phyloP scores from a whole-genome alignment of 2,329 filamentous ascomycete species.

The Ophiocordyceps sinensis region DNA sequence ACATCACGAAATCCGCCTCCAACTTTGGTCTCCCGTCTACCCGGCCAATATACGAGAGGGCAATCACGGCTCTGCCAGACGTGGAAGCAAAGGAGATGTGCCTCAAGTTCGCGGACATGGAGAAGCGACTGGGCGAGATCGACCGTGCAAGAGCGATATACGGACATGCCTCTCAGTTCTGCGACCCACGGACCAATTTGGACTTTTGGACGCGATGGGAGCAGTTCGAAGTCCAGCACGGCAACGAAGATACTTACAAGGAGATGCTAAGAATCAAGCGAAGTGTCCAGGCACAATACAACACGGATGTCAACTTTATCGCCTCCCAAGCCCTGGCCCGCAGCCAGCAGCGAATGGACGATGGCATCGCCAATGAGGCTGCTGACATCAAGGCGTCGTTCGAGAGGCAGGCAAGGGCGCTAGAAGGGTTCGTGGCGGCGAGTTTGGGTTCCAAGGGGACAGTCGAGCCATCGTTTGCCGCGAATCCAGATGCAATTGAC shows the following conservation, averaged over 20 bases:
- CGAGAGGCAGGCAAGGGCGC: conserved; percentile 77
- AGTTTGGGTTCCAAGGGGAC: conserved; percentile 46
- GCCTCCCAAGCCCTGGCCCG: conserved; percentile 86
- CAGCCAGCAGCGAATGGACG: conserved; percentile 48
- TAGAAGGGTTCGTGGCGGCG: conserved; percentile 81
- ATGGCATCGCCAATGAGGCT: conserved; percentile 27
- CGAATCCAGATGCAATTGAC: conserved; percentile 78
- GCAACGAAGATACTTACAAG: conserved; percentile 98
- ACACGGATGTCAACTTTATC: conserved; percentile 97
- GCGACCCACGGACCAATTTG: conserved; percentile 79
- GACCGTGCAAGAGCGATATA: conserved; percentile 92
- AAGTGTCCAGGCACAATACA: conserved; percentile 94
- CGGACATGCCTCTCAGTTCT: conserved; percentile 92
- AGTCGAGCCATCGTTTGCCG: conserved; percentile 29
- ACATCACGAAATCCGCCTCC: conserved; percentile 95
- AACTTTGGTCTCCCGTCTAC: conserved; percentile 97
- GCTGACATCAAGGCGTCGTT: conserved; percentile 80
- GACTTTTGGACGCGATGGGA: conserved; percentile 97
- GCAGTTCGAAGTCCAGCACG: conserved; percentile 90
- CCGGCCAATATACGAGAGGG: conserved; percentile 87
- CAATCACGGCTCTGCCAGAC: conserved; percentile 86
- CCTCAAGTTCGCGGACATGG: conserved; percentile 96
- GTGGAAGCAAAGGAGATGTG: conserved; percentile 94
- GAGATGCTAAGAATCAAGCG: conserved; percentile 97
- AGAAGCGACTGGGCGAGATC: conserved; percentile 80